A percentile compares a stretch with the other conserved stretches of the same genome.
Evolutionary conservation across 768 basidiomycete genomes (phyloP).

Genomic region (Ramaria rubella): DNA sequence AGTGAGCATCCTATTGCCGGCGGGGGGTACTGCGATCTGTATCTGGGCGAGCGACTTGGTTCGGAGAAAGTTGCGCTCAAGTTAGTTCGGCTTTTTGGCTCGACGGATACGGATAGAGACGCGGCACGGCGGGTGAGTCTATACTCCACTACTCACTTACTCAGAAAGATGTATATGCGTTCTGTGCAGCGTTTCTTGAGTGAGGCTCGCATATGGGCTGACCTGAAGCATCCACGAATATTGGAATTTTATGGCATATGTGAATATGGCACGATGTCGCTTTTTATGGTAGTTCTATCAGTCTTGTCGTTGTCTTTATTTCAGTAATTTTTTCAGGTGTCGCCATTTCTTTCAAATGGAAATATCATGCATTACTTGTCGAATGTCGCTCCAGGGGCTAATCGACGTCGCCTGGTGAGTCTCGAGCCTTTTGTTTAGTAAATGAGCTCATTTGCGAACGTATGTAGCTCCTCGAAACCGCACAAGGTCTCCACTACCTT

Average conservation of each 20-base stretch:
- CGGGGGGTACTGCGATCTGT: conserved; percentile 14
- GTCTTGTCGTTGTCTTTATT: not conserved
- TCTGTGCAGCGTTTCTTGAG: conserved; percentile 7
- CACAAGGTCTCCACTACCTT: conserved; percentile 37
- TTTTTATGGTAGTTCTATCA: conserved; percentile 2
- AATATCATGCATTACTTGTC: conserved; percentile 21
- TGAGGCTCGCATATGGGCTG: conserved; percentile 11
- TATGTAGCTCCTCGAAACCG: conserved; percentile 36
- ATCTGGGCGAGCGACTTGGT: conserved; percentile 11
- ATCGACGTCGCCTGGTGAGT: conserved; percentile 1
- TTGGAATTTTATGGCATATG: conserved; percentile 15
- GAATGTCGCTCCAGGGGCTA: not conserved
- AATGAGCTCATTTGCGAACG: not conserved
- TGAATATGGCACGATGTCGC: conserved; percentile 12
- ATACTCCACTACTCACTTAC: not conserved
- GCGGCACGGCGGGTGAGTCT: conserved; percentile 2
- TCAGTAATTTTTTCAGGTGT: conserved; percentile 11
- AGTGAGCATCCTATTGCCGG: conserved; percentile 11
- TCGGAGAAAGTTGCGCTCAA: conserved; percentile 13
- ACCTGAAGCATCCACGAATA: conserved; percentile 12
- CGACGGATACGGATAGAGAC: conserved; percentile 2
- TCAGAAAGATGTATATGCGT: not conserved
- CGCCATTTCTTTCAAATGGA: conserved; percentile 19
- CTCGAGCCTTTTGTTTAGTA: not conserved
- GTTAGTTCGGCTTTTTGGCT: conserved; percentile 9